phyloP scores from a whole-genome alignment of 805 yeast genomes.

The Cyberlindnera bimundalis region DNA sequence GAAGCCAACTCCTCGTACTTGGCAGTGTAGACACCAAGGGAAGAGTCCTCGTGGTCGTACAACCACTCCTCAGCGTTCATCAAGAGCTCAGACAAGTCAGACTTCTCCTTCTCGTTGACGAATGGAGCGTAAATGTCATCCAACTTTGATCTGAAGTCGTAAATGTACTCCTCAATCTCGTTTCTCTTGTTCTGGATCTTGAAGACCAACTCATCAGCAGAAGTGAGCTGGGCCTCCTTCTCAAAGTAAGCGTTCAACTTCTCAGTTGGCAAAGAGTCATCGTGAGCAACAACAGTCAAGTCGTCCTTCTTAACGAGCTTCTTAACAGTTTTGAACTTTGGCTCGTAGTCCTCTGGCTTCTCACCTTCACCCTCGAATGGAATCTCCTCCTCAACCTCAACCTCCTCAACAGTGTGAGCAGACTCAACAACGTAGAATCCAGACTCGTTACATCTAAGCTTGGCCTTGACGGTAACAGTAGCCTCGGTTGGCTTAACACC shows the following conservation, averaged over 20 bases:
- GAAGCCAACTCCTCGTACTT: slow-evolving; percentile 96
- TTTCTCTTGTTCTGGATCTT: slow-evolving; percentile 99
- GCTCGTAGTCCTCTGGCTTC: slow-evolving; percentile 83
- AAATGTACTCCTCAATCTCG: slow-evolving; percentile 97
- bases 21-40: slow-evolving; percentile 96
- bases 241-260: slow-evolving; percentile 64
- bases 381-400: slow-evolving; percentile 81
- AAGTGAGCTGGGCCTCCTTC: slow-evolving; percentile 77
- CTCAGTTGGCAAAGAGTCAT: slow-evolving; percentile 58
- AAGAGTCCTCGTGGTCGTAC: slow-evolving; percentile 94
- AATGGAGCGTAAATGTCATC: slow-evolving; percentile 87
- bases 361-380: slow-evolving; percentile 60
- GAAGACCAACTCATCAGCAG: slow-evolving; percentile 93
- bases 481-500: slow-evolving; percentile 83
- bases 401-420: slow-evolving; percentile 93
- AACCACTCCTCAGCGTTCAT: slow-evolving; percentile 95
- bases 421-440: slow-evolving; percentile 92
- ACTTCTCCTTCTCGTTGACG: slow-evolving; percentile 89
- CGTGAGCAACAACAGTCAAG: slow-evolving; percentile 55
- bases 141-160: slow-evolving; percentile 93
- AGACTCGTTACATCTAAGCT: slow-evolving; percentile 95
- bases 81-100: slow-evolving; percentile 67
- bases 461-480: slow-evolving; percentile 80
- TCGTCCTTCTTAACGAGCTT: slow-evolving; percentile 90
- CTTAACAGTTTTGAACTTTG: slow-evolving; percentile 85